Base-by-base conservation (phyloP, 805 yeast genomes). In the Pichia phayaonensis region DNA sequence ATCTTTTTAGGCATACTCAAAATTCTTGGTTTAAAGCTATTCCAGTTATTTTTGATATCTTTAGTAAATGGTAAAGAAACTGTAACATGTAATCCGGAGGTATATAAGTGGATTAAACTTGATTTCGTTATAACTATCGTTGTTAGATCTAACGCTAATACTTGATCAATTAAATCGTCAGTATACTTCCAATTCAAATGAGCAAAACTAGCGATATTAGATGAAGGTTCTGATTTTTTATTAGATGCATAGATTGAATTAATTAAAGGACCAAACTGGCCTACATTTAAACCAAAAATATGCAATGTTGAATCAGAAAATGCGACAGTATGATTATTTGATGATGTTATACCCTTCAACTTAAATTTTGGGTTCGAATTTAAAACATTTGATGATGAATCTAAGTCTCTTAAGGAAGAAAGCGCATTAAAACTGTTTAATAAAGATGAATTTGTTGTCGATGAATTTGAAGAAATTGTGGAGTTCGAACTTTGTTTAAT, bases 251-350 rank as follows among this genome's bases (percentile, higher is more conserved):
- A 62, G 3, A 31, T 34, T 16, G 53, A 26, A 41, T 43, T 49
- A 15, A 48, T 31, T n/a, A 51, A 38, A 7, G 53, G 49, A 2
- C 92, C 92, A 83, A 88, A 80, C 64, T 88, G 96, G 0, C 96
- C 96, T 24, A 79, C 66, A 60, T 88, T 86, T 18, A 83, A 68
- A 3, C 96, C 96, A 95, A 95, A 88, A 40, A 79, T 67, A 53
- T 70, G 76, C 3, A 84, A 53, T 8, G 74, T 73, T 39, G 69
- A 60, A 4, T 65, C 67, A 0, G 81, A 69, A 53, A 73, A 83
- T 0, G 79, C 84, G 20, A 82, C 73, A 2, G 90, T 79, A 61
- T 87, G 95, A 15, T 83, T 72, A 42, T 74, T 77, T 2, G 95
- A 86, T 16, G 84, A 81, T 0, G 83, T 67, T 20, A 80, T 64